Evolutionary conservation across 257 asterid genomes (phyloP).

Genomic region (Striga asiatica): DNA sequence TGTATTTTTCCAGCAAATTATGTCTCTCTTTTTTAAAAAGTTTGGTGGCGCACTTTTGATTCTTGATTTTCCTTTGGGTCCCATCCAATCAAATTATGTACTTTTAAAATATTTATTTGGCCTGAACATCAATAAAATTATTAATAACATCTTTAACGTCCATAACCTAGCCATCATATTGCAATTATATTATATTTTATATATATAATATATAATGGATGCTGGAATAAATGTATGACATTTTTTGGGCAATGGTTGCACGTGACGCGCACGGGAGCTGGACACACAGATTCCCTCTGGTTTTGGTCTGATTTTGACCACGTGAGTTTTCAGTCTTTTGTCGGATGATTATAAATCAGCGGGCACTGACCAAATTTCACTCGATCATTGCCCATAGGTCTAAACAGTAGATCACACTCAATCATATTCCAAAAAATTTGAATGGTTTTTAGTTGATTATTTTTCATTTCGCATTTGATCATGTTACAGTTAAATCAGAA

Average conservation of each 20-base stretch:
- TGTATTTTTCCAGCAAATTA: constrained; percentile 12
- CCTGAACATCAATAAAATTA: background rate
- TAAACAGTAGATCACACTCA: no score
- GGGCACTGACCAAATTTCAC: no score
- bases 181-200: no score
- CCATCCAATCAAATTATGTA: constrained; percentile 6
- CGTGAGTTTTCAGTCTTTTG: constrained; percentile 40
- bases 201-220: no score
- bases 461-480: background rate
- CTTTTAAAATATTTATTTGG: background rate
- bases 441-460: no score
- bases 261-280: constrained; percentile 29
- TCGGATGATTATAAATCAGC: constrained; percentile 25
- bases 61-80: no score
- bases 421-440: no score
- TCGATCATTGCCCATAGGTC: no score
- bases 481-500: no score
- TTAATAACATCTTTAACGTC: background rate
- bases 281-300: constrained; percentile 27
- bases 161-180: no score
- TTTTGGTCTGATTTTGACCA: constrained; percentile 24
- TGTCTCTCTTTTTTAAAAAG: constrained; percentile 18
- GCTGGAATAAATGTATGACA: background rate
- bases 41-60: no score
- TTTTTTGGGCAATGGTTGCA: constrained; percentile 13